Evolutionary conservation across 2,329 filamentous ascomycete genomes (phyloP), one percentile per base, ranked within the genome.

Genomic region (Alternaria gansuensis): DNA sequence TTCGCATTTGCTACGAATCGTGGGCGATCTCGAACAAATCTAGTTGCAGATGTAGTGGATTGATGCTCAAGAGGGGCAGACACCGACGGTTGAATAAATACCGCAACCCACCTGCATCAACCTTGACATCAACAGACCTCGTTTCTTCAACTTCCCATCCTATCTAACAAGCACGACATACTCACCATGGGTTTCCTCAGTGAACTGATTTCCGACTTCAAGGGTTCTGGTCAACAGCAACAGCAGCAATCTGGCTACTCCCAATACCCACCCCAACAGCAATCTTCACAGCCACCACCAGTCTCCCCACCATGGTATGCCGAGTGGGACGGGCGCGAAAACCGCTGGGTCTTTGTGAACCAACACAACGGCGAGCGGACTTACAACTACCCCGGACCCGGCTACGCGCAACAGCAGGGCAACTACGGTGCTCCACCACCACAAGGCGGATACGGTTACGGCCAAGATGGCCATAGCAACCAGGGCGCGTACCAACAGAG

Each of bases 261-360:
- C 23, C 50, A 52, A 40, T 39, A 46, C 44, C 31, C 37, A 49
- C 14, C 57, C 5, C 45, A 44, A 26, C 56, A 53, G 9, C 57
- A 55, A 8, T 58, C 56, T n/a, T 59, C 64, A 4, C 63, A 61
- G 3, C 63, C 68, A n/a, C 68, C 68, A 7, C 68, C 68, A n/a
- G 68, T 71, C 31, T 71, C 67, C 8, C 64, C 64, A 14, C 68
- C 68, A 2, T 71, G 68, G 68, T 54, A 55, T 5, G 64, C 68
- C 3, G 68, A 71, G 43, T 71, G 68, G 68, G 63, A 68, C 49
- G 46, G 36, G 9, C 64, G 61, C 31, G 68, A 70, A 2, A 63
- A 63, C 36, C 64, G 67, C 26, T 71, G 67, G 67, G 7, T 71
- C n/a, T 71, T 71, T 26, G 60, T 71, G 21, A 71, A 71, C 51